Base-by-base conservation (phyloP, 2,329 filamentous ascomycete genomes). In the Lachnellula suecica region DNA sequence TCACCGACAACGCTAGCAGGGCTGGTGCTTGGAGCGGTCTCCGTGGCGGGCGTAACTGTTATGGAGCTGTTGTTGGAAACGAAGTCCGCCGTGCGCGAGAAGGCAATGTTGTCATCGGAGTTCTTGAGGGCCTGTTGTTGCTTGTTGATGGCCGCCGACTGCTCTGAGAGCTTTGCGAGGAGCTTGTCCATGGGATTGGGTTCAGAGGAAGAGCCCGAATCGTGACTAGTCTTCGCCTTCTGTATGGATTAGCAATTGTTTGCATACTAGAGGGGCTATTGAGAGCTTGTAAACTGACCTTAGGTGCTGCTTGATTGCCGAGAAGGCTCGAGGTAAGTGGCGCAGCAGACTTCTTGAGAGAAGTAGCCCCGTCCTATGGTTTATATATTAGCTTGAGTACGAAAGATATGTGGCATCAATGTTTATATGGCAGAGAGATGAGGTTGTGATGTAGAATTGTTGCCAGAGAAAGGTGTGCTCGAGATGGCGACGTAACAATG, bases 111-210 rank as follows among this genome's bases (percentile, higher is more conserved):
- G 13, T 67, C 64, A 17, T 67, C 66, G 3, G 59, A 57, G 22
- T 60, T 58, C 48, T 77, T 79, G 40, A 82, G 66, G 47, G 75
- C 74, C 52, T 81, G 75, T 55, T 79, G 80, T 64, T 87, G 83
- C 68, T 82, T 78, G 46, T 75, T 75, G 45, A 86, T 70, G n/a
- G 77, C 68, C 40, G 74, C 74, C 63, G 87, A 82, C 63, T 91
- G 87, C 68, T 91, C 85, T n/a, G 83, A 82, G 44, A 93, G 77
- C 66, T 85, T 88, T 51, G 86, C 82, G 58, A 91, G 74, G 47
- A 91, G 81, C 54, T 85, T 85, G 63, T 94, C 89, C 76, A 92
- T 83, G 8, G 79, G 76, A 50, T 76, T 79, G 25, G 70, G 58
- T 37, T 79, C 76, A 43, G 65, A 57, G 10, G 67, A 56, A 5